Evolutionary conservation across 2,329 filamentous ascomycete species (phyloP).

Genomic region (Hysterium pulicare): DNA sequence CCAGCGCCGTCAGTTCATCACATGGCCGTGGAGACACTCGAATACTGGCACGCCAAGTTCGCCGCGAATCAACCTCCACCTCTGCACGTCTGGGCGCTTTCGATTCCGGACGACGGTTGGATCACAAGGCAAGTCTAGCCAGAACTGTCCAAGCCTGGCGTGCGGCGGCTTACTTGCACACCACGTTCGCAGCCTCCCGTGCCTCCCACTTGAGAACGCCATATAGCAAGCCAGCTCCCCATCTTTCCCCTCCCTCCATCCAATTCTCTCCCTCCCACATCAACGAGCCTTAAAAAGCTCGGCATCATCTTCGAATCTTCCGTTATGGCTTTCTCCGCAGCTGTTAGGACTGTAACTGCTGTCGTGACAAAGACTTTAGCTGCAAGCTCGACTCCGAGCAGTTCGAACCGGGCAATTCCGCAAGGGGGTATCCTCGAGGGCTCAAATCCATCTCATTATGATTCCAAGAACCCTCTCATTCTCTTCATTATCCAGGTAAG

Average conservation of each 20-base stretch:
- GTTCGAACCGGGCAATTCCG: constrained; percentile 33
- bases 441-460: constrained; percentile 64
- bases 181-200: background rate
- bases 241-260: background rate
- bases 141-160: background rate
- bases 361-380: constrained; percentile 5
- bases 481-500: constrained; percentile 72
- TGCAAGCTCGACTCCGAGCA: constrained; percentile 13
- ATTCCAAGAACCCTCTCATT: constrained; percentile 67
- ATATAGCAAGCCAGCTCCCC: background rate
- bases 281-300: background rate
- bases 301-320: background rate
- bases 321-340: constrained; percentile 1
- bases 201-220: background rate
- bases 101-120: background rate
- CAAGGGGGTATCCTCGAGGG: constrained; percentile 72
- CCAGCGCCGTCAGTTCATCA: too few relatives aligned
- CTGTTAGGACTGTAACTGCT: background rate
- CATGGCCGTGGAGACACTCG: background rate
- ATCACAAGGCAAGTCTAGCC: background rate
- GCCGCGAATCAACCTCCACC: background rate
- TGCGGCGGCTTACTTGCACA: background rate
- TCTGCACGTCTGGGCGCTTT: background rate
- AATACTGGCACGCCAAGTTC: background rate
- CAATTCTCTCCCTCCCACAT: background rate